Evolutionary conservation across 257 asterid species (phyloP).

Genomic region (Nicotiana benthamiana): DNA sequence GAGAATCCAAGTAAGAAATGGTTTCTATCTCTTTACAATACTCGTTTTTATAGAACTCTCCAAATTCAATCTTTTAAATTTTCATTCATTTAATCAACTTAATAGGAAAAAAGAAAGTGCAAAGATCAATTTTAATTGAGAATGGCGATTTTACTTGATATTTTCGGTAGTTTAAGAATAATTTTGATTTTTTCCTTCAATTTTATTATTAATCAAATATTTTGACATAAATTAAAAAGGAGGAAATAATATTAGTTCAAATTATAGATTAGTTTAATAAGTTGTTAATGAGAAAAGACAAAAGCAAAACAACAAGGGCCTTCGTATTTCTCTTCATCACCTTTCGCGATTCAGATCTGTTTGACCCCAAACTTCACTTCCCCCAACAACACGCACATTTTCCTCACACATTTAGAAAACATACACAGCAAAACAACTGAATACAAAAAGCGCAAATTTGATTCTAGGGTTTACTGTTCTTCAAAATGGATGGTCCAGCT

Average conservation of each 20-base stretch:
- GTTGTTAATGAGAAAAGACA: not conserved
- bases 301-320: not conserved
- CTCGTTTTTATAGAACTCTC: not conserved
- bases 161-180: not conserved
- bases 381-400: not conserved
- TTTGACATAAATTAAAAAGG: too few species aligned
- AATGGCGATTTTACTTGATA: not conserved
- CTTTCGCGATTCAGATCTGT: constrained; percentile 4
- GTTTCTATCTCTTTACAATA: not conserved
- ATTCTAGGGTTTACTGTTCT: not conserved
- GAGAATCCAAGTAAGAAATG: not conserved
- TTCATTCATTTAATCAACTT: not conserved
- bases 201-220: too few species aligned
- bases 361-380: not conserved
- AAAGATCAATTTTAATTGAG: not conserved
- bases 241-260: too few species aligned
- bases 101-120: not conserved
- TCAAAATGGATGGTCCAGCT: constrained; percentile 64
- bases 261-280: too few species aligned
- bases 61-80: not conserved
- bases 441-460: not conserved
- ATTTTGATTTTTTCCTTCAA: too few species aligned
- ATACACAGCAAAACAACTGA: not conserved
- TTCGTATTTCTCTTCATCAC: not conserved
- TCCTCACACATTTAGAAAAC: not conserved